These are phyloP conservation scores for Leccinum variicolor DNA, from an alignment of 768 basidiomycete species.

Conservation along the genomic window DNA sequence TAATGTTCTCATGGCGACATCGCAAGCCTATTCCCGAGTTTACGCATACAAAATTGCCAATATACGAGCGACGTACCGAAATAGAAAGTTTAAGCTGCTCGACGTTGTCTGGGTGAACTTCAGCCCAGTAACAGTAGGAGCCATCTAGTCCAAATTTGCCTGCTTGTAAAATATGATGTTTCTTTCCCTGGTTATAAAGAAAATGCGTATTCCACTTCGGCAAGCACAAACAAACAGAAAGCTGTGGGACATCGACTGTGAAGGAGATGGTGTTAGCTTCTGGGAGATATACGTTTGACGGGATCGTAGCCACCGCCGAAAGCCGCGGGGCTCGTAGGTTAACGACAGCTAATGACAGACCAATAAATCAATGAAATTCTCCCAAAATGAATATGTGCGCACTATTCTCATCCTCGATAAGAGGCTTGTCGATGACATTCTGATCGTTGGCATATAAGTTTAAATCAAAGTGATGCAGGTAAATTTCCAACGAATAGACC, in stretches of 20 bases:
- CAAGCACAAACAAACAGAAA: conserved; percentile 58
- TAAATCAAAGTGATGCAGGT: conserved; percentile 72
- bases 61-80: conserved; percentile 36
- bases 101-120: conserved; percentile 63
- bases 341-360: conserved; percentile 57
- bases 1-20: conserved; percentile 62
- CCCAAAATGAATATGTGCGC: conserved; percentile 7
- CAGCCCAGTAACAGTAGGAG: conserved; percentile 71
- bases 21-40: conserved; percentile 38
- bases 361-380: not conserved
- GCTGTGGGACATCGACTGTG: conserved; percentile 52
- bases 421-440: conserved; percentile 92
- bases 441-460: conserved; percentile 91
- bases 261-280: conserved; percentile 68
- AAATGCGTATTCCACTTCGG: conserved; percentile 90
- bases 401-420: conserved; percentile 84
- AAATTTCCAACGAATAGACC: conserved; percentile 66
- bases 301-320: conserved; percentile 50
- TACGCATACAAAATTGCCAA: not conserved
- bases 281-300: conserved; percentile 71
- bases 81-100: conserved; percentile 76
- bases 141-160: conserved; percentile 56
- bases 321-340: conserved; percentile 59
- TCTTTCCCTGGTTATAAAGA: conserved; percentile 58
- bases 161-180: conserved; percentile 60